These are phyloP conservation scores for Cladosporium colombiae DNA, from an alignment of 2,329 filamentous ascomycete species.

Conservation along the genomic window DNA sequence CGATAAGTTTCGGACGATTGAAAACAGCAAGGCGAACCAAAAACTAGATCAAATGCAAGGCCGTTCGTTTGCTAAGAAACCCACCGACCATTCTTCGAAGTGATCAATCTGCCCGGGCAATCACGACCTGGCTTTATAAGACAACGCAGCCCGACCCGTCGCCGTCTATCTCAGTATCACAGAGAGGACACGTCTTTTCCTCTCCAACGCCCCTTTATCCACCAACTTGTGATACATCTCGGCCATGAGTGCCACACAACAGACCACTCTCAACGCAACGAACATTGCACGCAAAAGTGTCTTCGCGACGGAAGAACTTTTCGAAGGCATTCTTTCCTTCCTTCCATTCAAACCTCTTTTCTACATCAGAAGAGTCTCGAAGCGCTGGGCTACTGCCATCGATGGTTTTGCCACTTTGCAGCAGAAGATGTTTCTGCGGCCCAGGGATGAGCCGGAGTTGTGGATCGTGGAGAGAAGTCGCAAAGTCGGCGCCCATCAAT, in stretches of 20 bases:
- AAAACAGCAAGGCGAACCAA: background rate
- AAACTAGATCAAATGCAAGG: background rate
- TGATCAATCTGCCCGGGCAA: background rate
- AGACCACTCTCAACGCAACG: background rate
- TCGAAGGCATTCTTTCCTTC: background rate
- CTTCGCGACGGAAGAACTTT: background rate
- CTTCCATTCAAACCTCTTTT: background rate
- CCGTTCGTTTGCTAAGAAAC: background rate
- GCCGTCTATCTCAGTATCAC: background rate
- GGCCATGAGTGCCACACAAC: too few species aligned
- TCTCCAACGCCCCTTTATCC: too few species aligned
- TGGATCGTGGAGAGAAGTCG: background rate
- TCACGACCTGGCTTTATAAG: background rate
- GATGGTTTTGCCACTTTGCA: background rate
- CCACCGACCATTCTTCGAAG: background rate
- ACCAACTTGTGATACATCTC: too few species aligned
- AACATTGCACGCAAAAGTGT: background rate
- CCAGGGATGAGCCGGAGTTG: background rate
- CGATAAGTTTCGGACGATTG: too few species aligned
- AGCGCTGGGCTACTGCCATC: background rate
- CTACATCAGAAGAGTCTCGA: background rate
- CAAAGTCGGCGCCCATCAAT: background rate
- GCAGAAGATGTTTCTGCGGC: background rate
- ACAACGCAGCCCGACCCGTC: background rate
- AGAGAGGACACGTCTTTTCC: background rate